Evolutionary conservation across 148 eudicot genomes (phyloP), one percentile per base, ranked within the genome.

Genomic region (Chenopodium formosanum): DNA sequence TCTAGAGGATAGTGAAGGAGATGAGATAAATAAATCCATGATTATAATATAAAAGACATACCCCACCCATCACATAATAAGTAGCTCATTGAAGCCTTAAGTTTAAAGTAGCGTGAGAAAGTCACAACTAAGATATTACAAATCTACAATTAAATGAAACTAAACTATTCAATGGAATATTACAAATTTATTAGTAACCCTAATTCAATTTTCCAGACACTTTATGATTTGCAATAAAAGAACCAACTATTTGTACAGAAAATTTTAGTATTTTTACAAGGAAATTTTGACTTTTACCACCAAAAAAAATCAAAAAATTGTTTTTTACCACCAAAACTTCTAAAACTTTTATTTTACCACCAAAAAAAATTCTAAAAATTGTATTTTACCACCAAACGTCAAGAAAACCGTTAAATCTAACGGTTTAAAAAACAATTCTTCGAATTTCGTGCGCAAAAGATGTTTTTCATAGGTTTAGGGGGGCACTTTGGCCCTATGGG

Each of bases 1-100:
- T 89, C 99, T 94, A 87, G 62, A 77, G 85, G 37, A 67, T 76
- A 77, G 60, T 56, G 34, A 62, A 77, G 74, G 50, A 85, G 23
- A 76, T 27, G 76, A 77, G 62, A 70, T 71, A 69, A 80, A 84
- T 71, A 37, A 44, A 1, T 11, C 73, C 46, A 44, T n/a, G 19
- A n/a, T n/a, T 52, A 17, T 52, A 37, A 78, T n/a, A 66, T 17
- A 79, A 68, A 23, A 32, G 20, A 53, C 25, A 52, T 34, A 70
- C 74, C 31, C 73, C 65, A 67, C 9, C 29, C 70, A 78, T 20
- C 27, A 32, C 23, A 44, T 16, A 25, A n/a, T 56, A 56, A 0
- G 29, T 78, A 52, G 32, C 65, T 79, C n/a, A 70, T n/a, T 25
- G 29, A 17, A 32, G 32, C 47, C 64, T 16, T 48, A 16, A 78